Conservation (phyloP, 495 filamentous ascomycete species). For the Penicillium crystallinum region DNA sequence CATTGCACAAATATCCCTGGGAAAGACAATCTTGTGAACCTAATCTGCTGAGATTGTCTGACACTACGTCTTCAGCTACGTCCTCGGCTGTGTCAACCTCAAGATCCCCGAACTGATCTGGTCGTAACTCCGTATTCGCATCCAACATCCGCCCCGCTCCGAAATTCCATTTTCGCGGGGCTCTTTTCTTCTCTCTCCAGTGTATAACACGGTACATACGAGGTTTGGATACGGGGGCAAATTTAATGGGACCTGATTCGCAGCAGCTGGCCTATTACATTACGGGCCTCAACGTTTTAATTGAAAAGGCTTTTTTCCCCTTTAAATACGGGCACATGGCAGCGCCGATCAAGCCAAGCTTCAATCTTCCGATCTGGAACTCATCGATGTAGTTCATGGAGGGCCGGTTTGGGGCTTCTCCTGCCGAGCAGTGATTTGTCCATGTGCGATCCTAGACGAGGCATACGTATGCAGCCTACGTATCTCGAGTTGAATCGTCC, state of each 20-base stretch:
- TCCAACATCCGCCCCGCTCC: slow-evolving; percentile 23
- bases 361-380: slow-evolving; percentile 16
- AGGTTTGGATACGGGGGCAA: background rate
- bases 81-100: background rate
- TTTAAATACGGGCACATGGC: background rate
- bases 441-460: slow-evolving; percentile 5
- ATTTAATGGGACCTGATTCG: background rate
- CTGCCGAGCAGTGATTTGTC: slow-evolving; percentile 22
- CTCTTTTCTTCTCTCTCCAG: slow-evolving; percentile 5
- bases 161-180: slow-evolving; percentile 10
- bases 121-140: slow-evolving; percentile 31
- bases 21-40: too few species aligned
- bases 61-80: background rate
- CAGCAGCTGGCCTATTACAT: background rate
- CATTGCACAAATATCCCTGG: too few species aligned
- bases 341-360: slow-evolving; percentile 21
- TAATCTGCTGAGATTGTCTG: slow-evolving; percentile 1
- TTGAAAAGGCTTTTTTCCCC: background rate
- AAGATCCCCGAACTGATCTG: background rate
- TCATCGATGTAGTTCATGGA: slow-evolving; percentile 2
- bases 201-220: background rate
- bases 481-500: slow-evolving; percentile 15
- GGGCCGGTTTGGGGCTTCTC: slow-evolving; percentile 9
- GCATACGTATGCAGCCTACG: slow-evolving; percentile 29
- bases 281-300: background rate